Evolutionary conservation across 2,329 filamentous ascomycete genomes (phyloP).

Genomic region (Apiospora aurea): DNA sequence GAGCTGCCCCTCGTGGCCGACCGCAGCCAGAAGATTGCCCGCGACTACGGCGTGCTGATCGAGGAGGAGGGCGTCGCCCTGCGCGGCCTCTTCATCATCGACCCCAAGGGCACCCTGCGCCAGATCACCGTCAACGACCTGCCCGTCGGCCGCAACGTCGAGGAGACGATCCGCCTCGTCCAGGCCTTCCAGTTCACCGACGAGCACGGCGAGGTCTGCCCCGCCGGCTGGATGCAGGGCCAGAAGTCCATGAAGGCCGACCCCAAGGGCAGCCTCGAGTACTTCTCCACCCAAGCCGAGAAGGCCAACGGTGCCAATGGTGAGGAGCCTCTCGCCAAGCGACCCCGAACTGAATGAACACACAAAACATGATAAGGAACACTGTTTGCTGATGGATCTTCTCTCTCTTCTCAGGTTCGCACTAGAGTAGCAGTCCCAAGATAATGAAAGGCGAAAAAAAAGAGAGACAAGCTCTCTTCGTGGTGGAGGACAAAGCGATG

Average conservation of each 20-base stretch:
- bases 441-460: background rate
- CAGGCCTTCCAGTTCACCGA: conserved; percentile 84
- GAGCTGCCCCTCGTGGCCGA: conserved; percentile 69
- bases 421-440: conserved; percentile 4
- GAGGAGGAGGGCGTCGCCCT: conserved; percentile 70
- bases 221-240: conserved; percentile 57
- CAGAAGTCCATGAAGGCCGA: conserved; percentile 59
- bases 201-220: conserved; percentile 79
- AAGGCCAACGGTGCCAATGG: conserved; percentile 17
- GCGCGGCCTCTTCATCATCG: conserved; percentile 70
- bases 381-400: conserved; percentile 16
- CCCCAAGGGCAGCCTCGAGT: conserved; percentile 58
- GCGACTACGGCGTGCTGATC: conserved; percentile 68
- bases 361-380: background rate
- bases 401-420: conserved; percentile 4
- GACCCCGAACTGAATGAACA: conserved; percentile 3
- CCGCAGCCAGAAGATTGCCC: conserved; percentile 65
- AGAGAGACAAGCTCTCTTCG: background rate
- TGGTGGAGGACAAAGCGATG: background rate
- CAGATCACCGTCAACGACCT: conserved; percentile 73
- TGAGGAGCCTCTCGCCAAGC: conserved; percentile 16
- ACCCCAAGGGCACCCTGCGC: conserved; percentile 65
- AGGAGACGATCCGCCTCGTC: conserved; percentile 70
- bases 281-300: conserved; percentile 45
- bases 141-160: conserved; percentile 68